phyloP scores from a whole-genome alignment of 345 rosid genomes.

The Corchorus olitorius region DNA sequence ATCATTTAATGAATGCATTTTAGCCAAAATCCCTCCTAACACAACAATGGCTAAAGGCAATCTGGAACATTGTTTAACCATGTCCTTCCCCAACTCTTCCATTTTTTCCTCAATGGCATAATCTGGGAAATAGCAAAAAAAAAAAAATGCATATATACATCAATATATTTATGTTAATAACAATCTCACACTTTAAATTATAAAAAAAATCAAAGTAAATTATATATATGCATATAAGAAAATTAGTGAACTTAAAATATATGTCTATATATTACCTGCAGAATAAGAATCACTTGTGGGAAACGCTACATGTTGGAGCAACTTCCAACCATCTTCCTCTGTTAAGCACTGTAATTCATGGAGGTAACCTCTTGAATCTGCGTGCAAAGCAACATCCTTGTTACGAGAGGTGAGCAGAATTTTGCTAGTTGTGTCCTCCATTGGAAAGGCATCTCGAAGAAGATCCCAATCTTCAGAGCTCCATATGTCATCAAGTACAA shows the following conservation, averaged over 20 bases:
- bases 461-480: slow-evolving; percentile 31
- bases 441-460: slow-evolving; percentile 39
- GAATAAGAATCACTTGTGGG: not conserved
- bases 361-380: slow-evolving; percentile 21
- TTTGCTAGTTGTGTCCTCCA: slow-evolving; percentile 26
- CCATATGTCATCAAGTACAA: slow-evolving; percentile 46
- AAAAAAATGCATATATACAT: too few species aligned
- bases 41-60: slow-evolving; percentile 37
- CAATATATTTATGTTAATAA: too few species aligned
- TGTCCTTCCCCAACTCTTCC: slow-evolving; percentile 21
- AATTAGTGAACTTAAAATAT: too few species aligned
- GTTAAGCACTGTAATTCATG: slow-evolving; percentile 24
- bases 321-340: slow-evolving; percentile 42
- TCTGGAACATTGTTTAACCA: slow-evolving; percentile 26
- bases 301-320: slow-evolving; percentile 23
- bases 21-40: slow-evolving; percentile 33
- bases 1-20: not conserved
- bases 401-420: slow-evolving; percentile 47
- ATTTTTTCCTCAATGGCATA: not conserved
- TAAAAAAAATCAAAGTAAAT: too few species aligned
- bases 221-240: too few species aligned
- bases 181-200: too few species aligned
- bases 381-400: slow-evolving; percentile 24
- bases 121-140: slow-evolving; percentile 12
- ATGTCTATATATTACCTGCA: too few species aligned